These are phyloP conservation scores for Arabis hirsuta DNA, from an alignment of 345 rosid genomes.

Conservation along the genomic window DNA sequence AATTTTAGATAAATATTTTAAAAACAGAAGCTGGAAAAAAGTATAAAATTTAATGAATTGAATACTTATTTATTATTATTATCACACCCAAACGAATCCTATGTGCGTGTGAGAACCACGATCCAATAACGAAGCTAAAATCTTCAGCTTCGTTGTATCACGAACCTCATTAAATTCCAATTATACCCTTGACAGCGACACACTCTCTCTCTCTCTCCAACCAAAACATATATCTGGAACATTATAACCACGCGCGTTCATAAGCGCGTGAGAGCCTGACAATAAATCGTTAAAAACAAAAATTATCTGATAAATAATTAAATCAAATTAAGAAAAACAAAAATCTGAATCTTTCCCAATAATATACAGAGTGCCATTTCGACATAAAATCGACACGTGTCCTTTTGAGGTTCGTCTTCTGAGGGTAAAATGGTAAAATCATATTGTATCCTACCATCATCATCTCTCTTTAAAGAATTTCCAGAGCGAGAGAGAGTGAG, in stretches of 20 bases:
- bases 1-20: not conserved
- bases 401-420: not conserved
- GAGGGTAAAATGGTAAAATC: slow-evolving; percentile 30
- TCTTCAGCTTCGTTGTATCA: slow-evolving; percentile 37
- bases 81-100: slow-evolving; percentile 38
- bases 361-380: slow-evolving; percentile 26
- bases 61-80: not conserved
- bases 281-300: slow-evolving; percentile 10
- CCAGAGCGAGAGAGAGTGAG: slow-evolving; percentile 45
- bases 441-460: not conserved
- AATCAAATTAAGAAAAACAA: not conserved
- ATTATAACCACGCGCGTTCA: slow-evolving; percentile 9
- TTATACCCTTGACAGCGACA: slow-evolving; percentile 28
- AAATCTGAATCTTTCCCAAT: slow-evolving; percentile 21
- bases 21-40: slow-evolving; percentile 4
- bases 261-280: slow-evolving; percentile 29
- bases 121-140: slow-evolving; percentile 31
- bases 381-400: slow-evolving; percentile 31
- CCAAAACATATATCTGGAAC: slow-evolving; percentile 35
- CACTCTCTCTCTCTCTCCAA: slow-evolving; percentile 22
- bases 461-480: slow-evolving; percentile 26
- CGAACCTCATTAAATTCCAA: slow-evolving; percentile 18
- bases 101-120: slow-evolving; percentile 39
- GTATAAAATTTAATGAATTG: not conserved
- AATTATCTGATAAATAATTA: slow-evolving; percentile 13